A percentile compares a stretch with the other conserved stretches of the same genome.
Evolutionary conservation across 164 flowering plant genomes (phyloP).

Genomic region (Kalanchoe fedtschenkoi): DNA sequence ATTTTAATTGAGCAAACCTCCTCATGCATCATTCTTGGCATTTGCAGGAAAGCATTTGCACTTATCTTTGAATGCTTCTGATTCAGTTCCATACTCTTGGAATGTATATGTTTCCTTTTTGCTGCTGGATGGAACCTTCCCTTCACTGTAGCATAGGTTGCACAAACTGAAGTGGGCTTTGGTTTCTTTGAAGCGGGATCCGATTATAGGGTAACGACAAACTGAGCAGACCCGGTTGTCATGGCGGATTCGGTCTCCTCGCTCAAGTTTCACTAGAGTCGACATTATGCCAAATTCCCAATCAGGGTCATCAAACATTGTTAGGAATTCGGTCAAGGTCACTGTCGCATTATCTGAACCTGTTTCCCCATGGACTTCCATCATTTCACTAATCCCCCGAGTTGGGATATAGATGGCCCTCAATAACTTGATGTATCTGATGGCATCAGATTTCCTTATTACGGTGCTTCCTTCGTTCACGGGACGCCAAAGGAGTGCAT

Average conservation of each 20-base stretch:
- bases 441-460: slow-evolving; percentile 60
- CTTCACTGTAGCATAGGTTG: slow-evolving; percentile 84
- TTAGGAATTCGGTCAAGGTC: slow-evolving; percentile 62
- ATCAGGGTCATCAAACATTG: slow-evolving; percentile 83
- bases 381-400: slow-evolving; percentile 62
- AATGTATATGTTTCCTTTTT: slow-evolving; percentile 80
- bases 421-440: slow-evolving; percentile 53
- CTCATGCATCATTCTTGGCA: slow-evolving; percentile 16
- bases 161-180: slow-evolving; percentile 72
- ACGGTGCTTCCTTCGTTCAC: slow-evolving; percentile 54
- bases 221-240: slow-evolving; percentile 61
- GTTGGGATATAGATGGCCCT: slow-evolving; percentile 77
- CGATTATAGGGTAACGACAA: slow-evolving; percentile 84
- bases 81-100: slow-evolving; percentile 75
- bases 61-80: slow-evolving; percentile 83
- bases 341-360: slow-evolving; percentile 34
- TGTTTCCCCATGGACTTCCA: slow-evolving; percentile 67
- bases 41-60: slow-evolving; percentile 57
- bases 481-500: slow-evolving; percentile 89
- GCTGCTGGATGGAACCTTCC: slow-evolving; percentile 72
- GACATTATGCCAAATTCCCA: slow-evolving; percentile 93
- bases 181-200: slow-evolving; percentile 84
- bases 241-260: slow-evolving; percentile 73
- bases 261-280: slow-evolving; percentile 68
- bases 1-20: neutral